phyloP scores from a whole-genome alignment of 148 eudicot genomes.

The Arbutus unedo region DNA sequence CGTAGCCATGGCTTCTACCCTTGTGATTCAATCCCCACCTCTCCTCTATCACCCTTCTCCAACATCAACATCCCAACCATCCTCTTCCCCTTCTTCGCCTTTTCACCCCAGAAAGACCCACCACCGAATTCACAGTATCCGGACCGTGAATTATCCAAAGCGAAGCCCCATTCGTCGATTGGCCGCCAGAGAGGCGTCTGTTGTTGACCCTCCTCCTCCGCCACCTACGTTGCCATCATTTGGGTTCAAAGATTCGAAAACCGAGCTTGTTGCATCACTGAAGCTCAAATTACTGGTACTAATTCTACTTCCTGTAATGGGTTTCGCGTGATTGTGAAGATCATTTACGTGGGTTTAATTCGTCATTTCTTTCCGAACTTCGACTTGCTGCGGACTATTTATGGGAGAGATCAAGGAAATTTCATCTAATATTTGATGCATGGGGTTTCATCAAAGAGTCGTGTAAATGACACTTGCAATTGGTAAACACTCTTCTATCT shows the following conservation, averaged over 20 bases:
- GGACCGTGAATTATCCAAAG: conserved; percentile 6
- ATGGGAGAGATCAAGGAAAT: not conserved
- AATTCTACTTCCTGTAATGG: not conserved
- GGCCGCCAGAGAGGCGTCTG: conserved; percentile 34
- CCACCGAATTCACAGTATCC: conserved; percentile 7
- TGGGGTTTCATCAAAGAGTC: not conserved
- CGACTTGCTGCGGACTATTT: not conserved
- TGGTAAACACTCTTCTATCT: not conserved
- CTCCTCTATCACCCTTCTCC: conserved; percentile 22
- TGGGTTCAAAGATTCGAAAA: conserved; percentile 5
- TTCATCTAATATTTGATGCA: too few relatives aligned
- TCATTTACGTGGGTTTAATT: not conserved
- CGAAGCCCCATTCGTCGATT: conserved; percentile 25
- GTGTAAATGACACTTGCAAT: not conserved
- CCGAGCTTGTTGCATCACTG: conserved; percentile 17
- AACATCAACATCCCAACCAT: conserved; percentile 9
- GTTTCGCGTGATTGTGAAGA: not conserved
- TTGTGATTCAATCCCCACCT: conserved; percentile 21
- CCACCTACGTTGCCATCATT: conserved; percentile 13
- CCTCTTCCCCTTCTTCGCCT: conserved; percentile 11
- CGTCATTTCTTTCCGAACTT: not conserved
- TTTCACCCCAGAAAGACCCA: conserved; percentile 15
- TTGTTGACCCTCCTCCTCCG: conserved; percentile 29
- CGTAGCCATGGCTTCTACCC: conserved; percentile 45
- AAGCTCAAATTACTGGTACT: conserved; percentile 79